Evolutionary conservation across 2,329 filamentous ascomycete genomes (phyloP), one percentile per base, ranked within the genome.

Genomic region (Colletotrichum sidae): DNA sequence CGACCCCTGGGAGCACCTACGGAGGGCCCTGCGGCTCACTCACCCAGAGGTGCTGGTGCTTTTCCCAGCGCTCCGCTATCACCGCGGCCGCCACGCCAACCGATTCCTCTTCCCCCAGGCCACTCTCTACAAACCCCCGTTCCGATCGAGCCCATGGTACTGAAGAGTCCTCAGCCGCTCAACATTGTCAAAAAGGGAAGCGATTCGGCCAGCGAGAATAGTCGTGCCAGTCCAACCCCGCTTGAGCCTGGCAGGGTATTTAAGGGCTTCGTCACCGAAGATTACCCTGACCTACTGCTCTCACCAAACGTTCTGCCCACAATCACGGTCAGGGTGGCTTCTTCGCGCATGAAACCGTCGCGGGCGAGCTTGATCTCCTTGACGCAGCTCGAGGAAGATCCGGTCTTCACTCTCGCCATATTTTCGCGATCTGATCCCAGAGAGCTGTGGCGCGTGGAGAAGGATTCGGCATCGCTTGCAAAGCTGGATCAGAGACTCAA

Each of bases 401-500:
- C 94, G 0, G 95, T 98, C 0, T 97, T 98, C 73, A 97, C 94
- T 0, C 82, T 99, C 57, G 94, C 94, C 15, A 82, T 99, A 41
- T 91, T 93, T 71, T 92, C 92, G 9, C 89, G 94, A 59, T 90
- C 89, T 0, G 89, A 93, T 67, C 82, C 87, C 3, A 87, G 86
- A 60, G 95, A 98, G 75, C 83, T 99, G 10, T 98, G 96, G 95
- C 89, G 95, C 37, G 88, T 97, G 7, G 96, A 99, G 78, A 99
- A 99, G 78, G 93, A 97, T 67, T 92, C 92, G 4, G 81, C 87
- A 12, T 93, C 95, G 35, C 82, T 99, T 35, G 86, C 88, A n/a
- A 89, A 90, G 69, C 83, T 99, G 41, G 95, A 98, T 74, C 86
- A 92, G 60, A 88, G 92, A 63, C 79, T 99, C 67, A 94, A 92